These are phyloP conservation scores for Phytophthora meadii DNA, from an alignment of 352 stramenopile genomes.

Conservation along the genomic window DNA sequence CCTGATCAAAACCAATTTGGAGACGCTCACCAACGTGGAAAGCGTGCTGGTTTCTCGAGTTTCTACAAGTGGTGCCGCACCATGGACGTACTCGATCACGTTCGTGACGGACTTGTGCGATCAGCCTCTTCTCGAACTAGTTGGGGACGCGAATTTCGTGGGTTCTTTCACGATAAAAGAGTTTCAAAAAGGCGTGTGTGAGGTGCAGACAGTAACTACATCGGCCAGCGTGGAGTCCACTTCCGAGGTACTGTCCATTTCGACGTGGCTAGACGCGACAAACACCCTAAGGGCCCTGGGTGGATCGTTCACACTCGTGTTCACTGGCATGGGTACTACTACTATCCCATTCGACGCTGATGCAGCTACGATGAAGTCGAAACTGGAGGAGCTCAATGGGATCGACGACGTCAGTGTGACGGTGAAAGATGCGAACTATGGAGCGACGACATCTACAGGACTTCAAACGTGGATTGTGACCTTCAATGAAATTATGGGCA, in stretches of 20 bases:
- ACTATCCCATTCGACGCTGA: conserved; percentile 49
- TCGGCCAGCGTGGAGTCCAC: conserved; percentile 91
- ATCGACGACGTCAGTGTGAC: conserved; percentile 83
- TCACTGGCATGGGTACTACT: conserved; percentile 57
- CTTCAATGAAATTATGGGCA: conserved; percentile 93
- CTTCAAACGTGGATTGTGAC: conserved; percentile 87
- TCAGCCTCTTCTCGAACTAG: conserved; percentile 68
- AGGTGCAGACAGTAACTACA: conserved; percentile 95
- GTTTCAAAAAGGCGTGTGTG: conserved; percentile 88
- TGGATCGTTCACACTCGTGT: conserved; percentile 74
- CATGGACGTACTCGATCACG: conserved; percentile 86
- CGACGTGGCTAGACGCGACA: conserved; percentile 69
- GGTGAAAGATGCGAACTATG: conserved; percentile 59
- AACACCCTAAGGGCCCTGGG: conserved; percentile 39
- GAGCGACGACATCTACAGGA: conserved; percentile 29
- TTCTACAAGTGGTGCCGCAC: conserved; percentile 25
- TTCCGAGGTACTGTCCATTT: conserved; percentile 90
- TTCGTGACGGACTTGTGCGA: conserved; percentile 90
- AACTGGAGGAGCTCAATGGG: conserved; percentile 76
- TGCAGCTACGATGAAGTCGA: conserved; percentile 50
- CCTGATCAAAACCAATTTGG: conserved; percentile 83
- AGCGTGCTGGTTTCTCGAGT: conserved; percentile 82
- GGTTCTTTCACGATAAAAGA: conserved; percentile 47
- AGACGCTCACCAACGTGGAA: conserved; percentile 83
- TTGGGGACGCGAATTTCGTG: conserved; percentile 57